These are phyloP conservation scores for Porcisia deanei DNA, from an alignment of 208 protist species.

Conservation along the genomic window DNA sequence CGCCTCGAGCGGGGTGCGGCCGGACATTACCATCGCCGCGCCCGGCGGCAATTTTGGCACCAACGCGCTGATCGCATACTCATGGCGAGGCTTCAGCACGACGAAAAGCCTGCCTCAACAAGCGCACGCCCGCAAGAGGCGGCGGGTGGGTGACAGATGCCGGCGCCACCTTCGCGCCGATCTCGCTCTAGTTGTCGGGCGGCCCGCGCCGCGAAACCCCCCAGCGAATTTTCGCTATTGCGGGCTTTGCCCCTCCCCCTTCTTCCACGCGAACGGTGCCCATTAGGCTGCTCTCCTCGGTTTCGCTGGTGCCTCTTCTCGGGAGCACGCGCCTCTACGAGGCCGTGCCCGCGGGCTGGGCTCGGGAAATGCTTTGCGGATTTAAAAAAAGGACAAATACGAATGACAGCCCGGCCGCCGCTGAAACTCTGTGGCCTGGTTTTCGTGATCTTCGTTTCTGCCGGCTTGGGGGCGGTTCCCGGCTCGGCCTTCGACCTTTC, in stretches of 20 bases:
- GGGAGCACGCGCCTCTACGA: not conserved
- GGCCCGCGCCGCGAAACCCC: conserved; percentile 15
- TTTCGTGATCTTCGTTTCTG: too few species aligned
- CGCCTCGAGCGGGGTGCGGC: conserved; percentile 6
- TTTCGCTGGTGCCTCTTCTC: not conserved
- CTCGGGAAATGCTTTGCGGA: not conserved
- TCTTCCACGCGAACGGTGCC: conserved; percentile 19
- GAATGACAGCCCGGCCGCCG: too few species aligned
- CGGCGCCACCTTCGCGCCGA: conserved; percentile 17
- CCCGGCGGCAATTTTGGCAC: conserved; percentile 15
- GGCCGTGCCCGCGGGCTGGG: not conserved
- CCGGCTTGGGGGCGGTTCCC: too few species aligned
- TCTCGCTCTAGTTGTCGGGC: conserved; percentile 29
- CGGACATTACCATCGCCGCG: conserved; percentile 24
- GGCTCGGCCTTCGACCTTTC: too few species aligned
- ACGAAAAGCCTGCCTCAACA: not conserved
- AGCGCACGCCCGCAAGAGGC: conserved; percentile 3
- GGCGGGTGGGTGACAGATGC: conserved; percentile 9
- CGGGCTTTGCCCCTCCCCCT: not conserved
- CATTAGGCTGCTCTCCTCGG: not conserved
- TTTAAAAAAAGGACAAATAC: not conserved
- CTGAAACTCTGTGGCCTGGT: too few species aligned
- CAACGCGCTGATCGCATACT: conserved; percentile 31
- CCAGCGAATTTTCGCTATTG: conserved; percentile 16
- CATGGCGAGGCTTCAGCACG: not conserved